Conservation (phyloP, 345 rosid genomes). For the Draba incana region DNA sequence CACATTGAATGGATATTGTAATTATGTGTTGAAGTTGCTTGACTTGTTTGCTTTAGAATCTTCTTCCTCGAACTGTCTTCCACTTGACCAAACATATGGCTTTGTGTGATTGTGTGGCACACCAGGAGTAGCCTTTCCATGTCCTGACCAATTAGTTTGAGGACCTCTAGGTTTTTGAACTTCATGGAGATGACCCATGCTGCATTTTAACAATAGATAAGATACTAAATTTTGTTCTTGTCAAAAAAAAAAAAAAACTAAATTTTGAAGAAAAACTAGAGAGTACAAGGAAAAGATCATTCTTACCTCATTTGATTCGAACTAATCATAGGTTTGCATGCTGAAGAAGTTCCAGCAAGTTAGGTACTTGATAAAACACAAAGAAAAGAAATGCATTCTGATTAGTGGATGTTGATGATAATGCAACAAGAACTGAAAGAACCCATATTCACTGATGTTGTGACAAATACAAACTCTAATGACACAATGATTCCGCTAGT, state of each 20-base stretch:
- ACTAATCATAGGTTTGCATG: constrained; percentile 44
- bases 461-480: no score
- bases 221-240: constrained; percentile 11
- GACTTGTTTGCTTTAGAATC: no score
- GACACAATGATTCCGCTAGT: no score
- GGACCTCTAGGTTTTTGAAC: constrained; percentile 52
- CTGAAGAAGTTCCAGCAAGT: constrained; percentile 19
- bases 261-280: neutral
- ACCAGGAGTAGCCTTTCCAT: constrained; percentile 41
- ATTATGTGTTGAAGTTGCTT: no score
- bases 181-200: constrained; percentile 46
- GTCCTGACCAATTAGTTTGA: constrained; percentile 75
- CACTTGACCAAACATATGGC: no score
- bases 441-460: neutral
- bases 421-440: neutral
- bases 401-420: constrained; percentile 24
- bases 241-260: constrained; percentile 22
- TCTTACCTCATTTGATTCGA: constrained; percentile 46
- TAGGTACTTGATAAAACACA: constrained; percentile 17
- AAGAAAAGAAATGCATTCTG: constrained; percentile 8
- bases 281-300: constrained; percentile 22
- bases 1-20: no score
- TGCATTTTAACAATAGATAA: constrained; percentile 36
- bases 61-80: no score
- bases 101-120: no score